Percentiles rank a stretch among this genome's conserved stretches.
Conservation (phyloP, 2,329 filamentous ascomycete species). For the Ophiostoma sp. region DNA sequence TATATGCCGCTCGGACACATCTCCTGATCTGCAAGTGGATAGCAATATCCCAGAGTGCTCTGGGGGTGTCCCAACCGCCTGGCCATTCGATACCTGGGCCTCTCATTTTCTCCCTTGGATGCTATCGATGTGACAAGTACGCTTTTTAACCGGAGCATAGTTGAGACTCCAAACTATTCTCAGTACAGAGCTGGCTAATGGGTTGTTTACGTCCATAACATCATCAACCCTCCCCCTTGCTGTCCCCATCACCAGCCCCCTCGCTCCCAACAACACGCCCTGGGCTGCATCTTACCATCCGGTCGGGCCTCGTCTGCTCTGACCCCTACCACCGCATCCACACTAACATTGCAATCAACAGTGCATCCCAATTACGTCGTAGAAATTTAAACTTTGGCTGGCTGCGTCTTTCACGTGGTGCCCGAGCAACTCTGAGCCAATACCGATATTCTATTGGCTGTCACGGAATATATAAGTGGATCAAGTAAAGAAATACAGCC, state of each 20-base stretch:
- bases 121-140: neutral
- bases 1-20: neutral
- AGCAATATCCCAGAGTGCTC: neutral
- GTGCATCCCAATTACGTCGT: slow-evolving; percentile 13
- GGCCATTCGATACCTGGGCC: neutral
- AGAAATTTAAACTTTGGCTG: slow-evolving; percentile 7
- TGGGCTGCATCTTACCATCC: neutral
- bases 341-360: slow-evolving; percentile 5
- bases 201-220: too few relatives aligned
- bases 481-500: neutral
- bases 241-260: neutral
- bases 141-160: too few relatives aligned
- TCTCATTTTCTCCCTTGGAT: neutral
- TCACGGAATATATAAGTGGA: neutral
- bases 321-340: neutral
- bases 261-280: neutral
- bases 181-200: too few relatives aligned
- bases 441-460: neutral
- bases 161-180: too few relatives aligned
- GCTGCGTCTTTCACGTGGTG: neutral
- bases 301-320: neutral
- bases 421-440: neutral
- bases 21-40: neutral
- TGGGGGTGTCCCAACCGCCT: neutral
- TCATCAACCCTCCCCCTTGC: too few relatives aligned